Evolutionary conservation across 2,329 filamentous ascomycete species (phyloP).

Genomic region (Aspergillus transmontanensis): DNA sequence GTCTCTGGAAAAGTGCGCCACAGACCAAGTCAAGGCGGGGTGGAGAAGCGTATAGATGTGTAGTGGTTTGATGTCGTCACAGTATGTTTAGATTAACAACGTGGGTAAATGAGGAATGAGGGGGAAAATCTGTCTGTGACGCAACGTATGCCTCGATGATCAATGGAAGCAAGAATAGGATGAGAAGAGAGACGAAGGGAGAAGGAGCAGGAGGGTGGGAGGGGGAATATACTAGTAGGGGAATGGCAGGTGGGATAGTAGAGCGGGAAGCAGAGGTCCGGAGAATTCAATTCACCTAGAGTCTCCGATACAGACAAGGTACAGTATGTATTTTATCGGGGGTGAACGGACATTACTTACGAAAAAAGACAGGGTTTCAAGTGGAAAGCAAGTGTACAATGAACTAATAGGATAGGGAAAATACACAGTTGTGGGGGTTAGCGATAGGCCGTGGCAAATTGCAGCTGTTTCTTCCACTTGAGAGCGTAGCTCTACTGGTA

Average conservation of each 20-base stretch:
- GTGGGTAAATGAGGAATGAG: conserved; percentile 21
- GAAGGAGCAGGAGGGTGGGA: conserved; percentile 19
- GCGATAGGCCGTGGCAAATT: conserved; percentile 26
- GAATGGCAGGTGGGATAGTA: conserved; percentile 20
- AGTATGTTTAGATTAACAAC: conserved; percentile 21
- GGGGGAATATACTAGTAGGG: conserved; percentile 15
- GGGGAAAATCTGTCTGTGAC: conserved; percentile 12
- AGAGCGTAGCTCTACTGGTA: background rate
- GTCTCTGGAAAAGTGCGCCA: conserved; percentile 22
- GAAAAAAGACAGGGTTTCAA: conserved; percentile 3
- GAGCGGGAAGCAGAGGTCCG: conserved; percentile 24
- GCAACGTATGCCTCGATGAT: conserved; percentile 24
- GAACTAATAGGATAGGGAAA: conserved; percentile 14
- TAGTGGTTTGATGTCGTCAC: conserved; percentile 30
- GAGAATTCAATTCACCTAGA: conserved; percentile 27
- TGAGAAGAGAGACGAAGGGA: conserved; percentile 12
- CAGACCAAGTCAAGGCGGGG: conserved; percentile 23
- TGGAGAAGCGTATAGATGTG: conserved; percentile 15
- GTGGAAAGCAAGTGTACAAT: background rate
- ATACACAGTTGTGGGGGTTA: conserved; percentile 18
- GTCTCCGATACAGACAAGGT: conserved; percentile 24
- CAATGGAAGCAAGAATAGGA: conserved; percentile 8
- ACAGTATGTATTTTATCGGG: conserved; percentile 12
- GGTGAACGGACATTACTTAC: conserved; percentile 13
- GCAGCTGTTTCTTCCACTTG: conserved; percentile 7